Evolutionary conservation across 148 eudicot genomes (phyloP).

Genomic region (Polygonum maritimum): DNA sequence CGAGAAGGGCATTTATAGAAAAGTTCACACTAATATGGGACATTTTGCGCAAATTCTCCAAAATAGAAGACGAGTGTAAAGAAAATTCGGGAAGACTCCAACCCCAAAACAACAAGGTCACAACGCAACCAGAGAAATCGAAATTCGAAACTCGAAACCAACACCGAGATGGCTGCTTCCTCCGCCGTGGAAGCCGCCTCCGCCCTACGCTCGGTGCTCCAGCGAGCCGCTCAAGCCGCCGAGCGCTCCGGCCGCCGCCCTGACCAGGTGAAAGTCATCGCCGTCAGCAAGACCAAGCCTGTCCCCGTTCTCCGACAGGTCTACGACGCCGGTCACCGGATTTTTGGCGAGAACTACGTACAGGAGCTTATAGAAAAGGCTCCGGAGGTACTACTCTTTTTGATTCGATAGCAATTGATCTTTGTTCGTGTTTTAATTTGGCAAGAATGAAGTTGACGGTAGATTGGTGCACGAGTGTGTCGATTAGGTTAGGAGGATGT

Average conservation of each 20-base stretch:
- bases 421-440: not conserved
- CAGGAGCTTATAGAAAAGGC: slow-evolving; percentile 89
- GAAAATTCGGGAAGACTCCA: not conserved
- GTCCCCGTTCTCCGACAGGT: slow-evolving; percentile 67
- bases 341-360: slow-evolving; percentile 88
- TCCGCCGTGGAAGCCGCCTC: slow-evolving; percentile 59
- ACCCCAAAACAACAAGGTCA: not conserved
- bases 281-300: slow-evolving; percentile 92
- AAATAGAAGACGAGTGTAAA: not conserved
- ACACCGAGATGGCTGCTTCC: slow-evolving; percentile 28
- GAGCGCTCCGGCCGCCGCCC: slow-evolving; percentile 59
- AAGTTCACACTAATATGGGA: not conserved
- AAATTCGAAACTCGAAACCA: not conserved
- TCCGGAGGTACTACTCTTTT: slow-evolving; percentile 48
- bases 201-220: slow-evolving; percentile 79
- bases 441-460: not conserved
- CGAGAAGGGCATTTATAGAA: not conserved
- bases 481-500: not conserved
- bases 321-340: slow-evolving; percentile 86
- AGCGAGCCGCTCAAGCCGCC: slow-evolving; percentile 57
- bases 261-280: slow-evolving; percentile 59
- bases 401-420: not conserved
- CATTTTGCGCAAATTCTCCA: not conserved
- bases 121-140: not conserved
- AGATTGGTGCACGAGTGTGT: not conserved